Percentiles rank a stretch among this genome's conserved stretches.
These are phyloP conservation scores for Chrysochromulina tobinii DNA, from an alignment of 78 protist species.

Conservation along the genomic window DNA sequence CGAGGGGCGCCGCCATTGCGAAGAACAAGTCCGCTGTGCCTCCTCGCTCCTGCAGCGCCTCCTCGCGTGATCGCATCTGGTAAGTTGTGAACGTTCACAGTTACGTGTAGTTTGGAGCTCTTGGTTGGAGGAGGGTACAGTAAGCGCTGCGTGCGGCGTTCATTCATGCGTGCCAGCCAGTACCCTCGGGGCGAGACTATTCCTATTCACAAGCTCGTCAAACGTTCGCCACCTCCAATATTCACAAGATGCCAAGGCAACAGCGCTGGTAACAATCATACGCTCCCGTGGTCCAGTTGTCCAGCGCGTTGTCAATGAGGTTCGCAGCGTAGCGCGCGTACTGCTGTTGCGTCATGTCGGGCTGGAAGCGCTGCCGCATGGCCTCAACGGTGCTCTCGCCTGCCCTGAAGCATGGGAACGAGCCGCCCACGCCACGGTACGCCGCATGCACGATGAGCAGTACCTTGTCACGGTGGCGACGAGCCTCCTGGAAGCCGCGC, in stretches of 20 bases:
- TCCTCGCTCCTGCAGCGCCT: too few species aligned
- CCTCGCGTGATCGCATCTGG: too few species aligned
- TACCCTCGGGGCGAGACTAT: too few species aligned
- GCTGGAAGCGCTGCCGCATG: slow-evolving; percentile 13
- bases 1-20: too few species aligned
- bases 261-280: background rate
- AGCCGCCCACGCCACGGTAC: background rate
- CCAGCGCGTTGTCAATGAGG: background rate
- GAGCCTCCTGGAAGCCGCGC: slow-evolving; percentile 38
- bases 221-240: too few species aligned
- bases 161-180: too few species aligned
- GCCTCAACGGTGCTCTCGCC: slow-evolving; percentile 10
- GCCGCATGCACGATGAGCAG: background rate
- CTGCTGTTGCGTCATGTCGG: background rate
- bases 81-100: too few species aligned
- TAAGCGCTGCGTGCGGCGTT: too few species aligned
- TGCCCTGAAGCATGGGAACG: background rate
- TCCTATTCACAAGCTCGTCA: too few species aligned
- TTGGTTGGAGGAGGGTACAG: too few species aligned
- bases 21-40: too few species aligned
- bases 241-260: background rate
- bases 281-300: background rate
- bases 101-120: too few species aligned
- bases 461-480: slow-evolving; percentile 41
- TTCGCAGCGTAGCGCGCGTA: background rate